Percentiles rank a stretch among this genome's conserved stretches.
Conservation (phyloP, 768 basidiomycete species). For the Boletus patriciae region DNA sequence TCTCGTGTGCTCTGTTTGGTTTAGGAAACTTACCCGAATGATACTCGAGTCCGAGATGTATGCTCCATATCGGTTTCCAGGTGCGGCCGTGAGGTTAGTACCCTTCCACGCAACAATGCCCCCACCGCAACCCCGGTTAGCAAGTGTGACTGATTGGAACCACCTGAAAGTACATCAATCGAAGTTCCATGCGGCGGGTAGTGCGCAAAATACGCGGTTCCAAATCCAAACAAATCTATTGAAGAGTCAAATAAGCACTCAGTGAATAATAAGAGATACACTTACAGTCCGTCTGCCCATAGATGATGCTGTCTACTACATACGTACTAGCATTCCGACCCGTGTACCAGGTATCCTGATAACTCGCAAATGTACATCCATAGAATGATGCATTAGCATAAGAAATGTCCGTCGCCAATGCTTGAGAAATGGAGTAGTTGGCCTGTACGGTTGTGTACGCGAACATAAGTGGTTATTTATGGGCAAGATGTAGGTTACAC, state of each 20-base stretch:
- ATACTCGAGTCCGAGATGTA: neutral
- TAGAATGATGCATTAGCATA: conserved; percentile 69
- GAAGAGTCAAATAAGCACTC: conserved; percentile 28
- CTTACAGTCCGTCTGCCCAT: neutral
- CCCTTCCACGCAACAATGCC: neutral
- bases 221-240: conserved; percentile 53
- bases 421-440: too few relatives aligned
- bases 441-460: neutral
- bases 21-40: neutral
- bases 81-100: conserved; percentile 44
- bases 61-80: neutral
- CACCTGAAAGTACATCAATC: neutral
- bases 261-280: neutral
- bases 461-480: conserved; percentile 42
- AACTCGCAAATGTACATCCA: conserved; percentile 40
- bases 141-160: neutral
- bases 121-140: neutral
- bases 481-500: too few relatives aligned
- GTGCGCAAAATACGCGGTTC: neutral
- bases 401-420: conserved; percentile 24
- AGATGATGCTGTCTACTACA: neutral
- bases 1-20: neutral
- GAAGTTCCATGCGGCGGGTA: too few relatives aligned
- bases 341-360: neutral
- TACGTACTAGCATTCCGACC: too few relatives aligned